phyloP scores from a whole-genome alignment of 2,329 filamentous ascomycete species.

The Alternaria sp. region DNA sequence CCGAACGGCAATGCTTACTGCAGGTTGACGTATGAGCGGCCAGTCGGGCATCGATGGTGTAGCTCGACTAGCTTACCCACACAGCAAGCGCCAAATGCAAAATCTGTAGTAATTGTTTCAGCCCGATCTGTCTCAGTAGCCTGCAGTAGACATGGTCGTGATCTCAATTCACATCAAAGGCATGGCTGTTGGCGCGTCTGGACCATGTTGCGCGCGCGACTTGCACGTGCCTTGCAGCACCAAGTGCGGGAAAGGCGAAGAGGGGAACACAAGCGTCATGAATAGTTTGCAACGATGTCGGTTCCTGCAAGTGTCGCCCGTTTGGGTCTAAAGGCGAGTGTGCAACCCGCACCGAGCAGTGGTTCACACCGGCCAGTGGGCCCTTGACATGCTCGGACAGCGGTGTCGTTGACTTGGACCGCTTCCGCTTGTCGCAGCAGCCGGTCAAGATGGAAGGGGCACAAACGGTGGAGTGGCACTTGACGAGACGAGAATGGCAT shows the following conservation, averaged over 20 bases:
- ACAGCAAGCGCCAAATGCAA: slow-evolving; percentile 22
- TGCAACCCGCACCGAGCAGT: slow-evolving; percentile 37
- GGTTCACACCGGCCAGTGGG: slow-evolving; percentile 33
- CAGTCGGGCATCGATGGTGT: slow-evolving; percentile 17
- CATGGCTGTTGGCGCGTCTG: slow-evolving; percentile 11
- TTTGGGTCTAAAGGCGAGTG: slow-evolving; percentile 36
- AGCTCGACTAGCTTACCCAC: slow-evolving; percentile 27
- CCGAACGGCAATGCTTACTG: slow-evolving; percentile 22
- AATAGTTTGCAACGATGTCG: slow-evolving; percentile 31
- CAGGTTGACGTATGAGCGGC: slow-evolving; percentile 39
- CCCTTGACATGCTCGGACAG: slow-evolving; percentile 21
- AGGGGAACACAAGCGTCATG: slow-evolving; percentile 28
- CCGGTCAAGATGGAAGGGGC: slow-evolving; percentile 7
- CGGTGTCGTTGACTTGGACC: slow-evolving; percentile 25
- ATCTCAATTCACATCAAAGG: slow-evolving; percentile 11
- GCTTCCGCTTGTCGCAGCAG: slow-evolving; percentile 5
- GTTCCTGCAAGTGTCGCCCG: slow-evolving; percentile 42
- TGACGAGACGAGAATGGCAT: slow-evolving; percentile 1
- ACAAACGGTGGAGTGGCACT: slow-evolving; percentile 12
- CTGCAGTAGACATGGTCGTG: slow-evolving; percentile 18
- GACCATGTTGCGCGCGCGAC: slow-evolving; percentile 8
- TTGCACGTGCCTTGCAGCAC: slow-evolving; percentile 38
- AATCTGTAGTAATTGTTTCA: slow-evolving; percentile 27
- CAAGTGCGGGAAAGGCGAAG: slow-evolving; percentile 26
- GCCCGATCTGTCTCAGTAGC: slow-evolving; percentile 19